Base-by-base conservation (phyloP, 805 yeast species). In the Metschnikowia hibisci region DNA sequence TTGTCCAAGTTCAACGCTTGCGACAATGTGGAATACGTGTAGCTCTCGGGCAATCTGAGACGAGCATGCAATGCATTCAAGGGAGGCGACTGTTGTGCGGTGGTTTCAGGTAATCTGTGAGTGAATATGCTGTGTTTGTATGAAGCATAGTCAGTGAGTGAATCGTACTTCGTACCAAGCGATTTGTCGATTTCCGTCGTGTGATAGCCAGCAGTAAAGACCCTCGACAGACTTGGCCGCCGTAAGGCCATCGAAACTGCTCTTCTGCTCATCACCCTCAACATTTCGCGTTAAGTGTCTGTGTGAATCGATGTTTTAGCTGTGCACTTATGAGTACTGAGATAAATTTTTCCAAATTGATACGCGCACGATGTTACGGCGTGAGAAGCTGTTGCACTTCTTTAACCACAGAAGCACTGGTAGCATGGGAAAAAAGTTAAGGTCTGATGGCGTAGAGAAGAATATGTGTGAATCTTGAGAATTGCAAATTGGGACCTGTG, bases 41-140 rank as follows among this genome's bases (percentile, higher is more conserved):
- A 84, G 6, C 63, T 56, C 18, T 66, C 53, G 6, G 93, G 84
- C 41, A 91, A 73, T 14, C 73, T 63, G 41, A 91, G 69, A 63
- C 99, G 80, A 14, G 85, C 69, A 56, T 87, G 96, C 46, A 91
- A 73, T 4, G 96, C 82, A 29, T 76, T 76, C 42, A 93, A 71
- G n/a, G 82, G 76, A 2, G 96, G 86, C 9, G 88, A 78, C 56
- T 77, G 75, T 45, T 67, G 67, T 14, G 75, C 76, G 6, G 73
- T 66, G 9, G 71, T 61, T 52, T 71, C 76, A 13, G 76, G 74
- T 49, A 71, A 61, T 57, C 74, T 60, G 49, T 71, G 74, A 28
- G 74, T 69, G 59, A 65, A 68, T 31, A 66, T 59, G 37, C 61
- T 67, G 53, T 66, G 61, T 50, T 60, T 68, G 58, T 69, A 69